Conservation (phyloP, 768 basidiomycete species). For the Phaeotremella fagi region DNA sequence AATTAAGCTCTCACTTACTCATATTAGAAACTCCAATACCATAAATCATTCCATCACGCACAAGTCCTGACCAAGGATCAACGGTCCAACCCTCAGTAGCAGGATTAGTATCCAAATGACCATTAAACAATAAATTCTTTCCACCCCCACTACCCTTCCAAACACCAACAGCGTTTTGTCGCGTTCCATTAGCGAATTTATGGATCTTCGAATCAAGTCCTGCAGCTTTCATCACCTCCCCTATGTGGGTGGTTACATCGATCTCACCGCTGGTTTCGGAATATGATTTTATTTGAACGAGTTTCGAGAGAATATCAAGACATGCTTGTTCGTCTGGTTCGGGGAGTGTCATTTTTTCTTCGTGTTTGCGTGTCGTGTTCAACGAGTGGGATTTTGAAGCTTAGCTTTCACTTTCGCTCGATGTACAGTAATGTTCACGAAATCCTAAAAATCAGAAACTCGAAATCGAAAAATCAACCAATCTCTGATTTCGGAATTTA, state of each 20-base stretch:
- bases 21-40: conserved; percentile 20
- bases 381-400: too few species aligned
- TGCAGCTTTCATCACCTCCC: conserved; percentile 2
- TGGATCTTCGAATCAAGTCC: conserved; percentile 8
- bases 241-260: conserved; percentile 11
- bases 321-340: conserved; percentile 7
- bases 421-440: too few species aligned
- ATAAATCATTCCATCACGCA: conserved; percentile 15
- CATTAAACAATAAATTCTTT: conserved; percentile 13
- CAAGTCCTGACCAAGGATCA: conserved; percentile 14
- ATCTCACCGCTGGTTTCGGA: conserved; percentile 11
- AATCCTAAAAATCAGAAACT: too few species aligned
- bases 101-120: conserved; percentile 20
- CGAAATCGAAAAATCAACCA: too few species aligned
- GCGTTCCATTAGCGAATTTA: conserved; percentile 6
- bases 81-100: conserved; percentile 13
- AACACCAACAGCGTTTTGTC: conserved; percentile 16
- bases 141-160: conserved; percentile 15
- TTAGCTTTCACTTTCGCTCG: too few species aligned
- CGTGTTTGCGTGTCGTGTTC: too few species aligned
- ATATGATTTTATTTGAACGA: conserved; percentile 17
- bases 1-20: too few species aligned
- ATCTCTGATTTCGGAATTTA: too few species aligned
- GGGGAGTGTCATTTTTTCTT: too few species aligned
- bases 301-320: conserved; percentile 1